Conservation (phyloP, 75 land plant species). For the Pseudotsuga menziesii region DNA sequence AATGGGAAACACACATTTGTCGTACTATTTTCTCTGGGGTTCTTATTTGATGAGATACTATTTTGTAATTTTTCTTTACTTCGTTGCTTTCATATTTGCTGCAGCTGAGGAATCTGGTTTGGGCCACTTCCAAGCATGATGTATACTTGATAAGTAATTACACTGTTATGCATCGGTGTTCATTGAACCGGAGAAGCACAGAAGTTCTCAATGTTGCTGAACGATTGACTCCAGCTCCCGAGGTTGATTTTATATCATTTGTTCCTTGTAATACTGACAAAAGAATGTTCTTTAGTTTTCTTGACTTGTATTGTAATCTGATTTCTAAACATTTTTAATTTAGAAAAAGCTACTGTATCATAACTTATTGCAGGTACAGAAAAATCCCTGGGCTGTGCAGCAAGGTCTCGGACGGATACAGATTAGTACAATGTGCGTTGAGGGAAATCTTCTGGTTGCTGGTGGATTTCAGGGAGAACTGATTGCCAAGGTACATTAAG, state of each 20-base stretch:
- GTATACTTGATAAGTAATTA: conserved; percentile 81
- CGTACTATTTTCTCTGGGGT: too few relatives aligned
- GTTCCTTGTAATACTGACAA: too few relatives aligned
- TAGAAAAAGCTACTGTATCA: neutral
- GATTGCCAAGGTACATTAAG: conserved; percentile 59
- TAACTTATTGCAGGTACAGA: conserved; percentile 13
- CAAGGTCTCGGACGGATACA: conserved; percentile 74
- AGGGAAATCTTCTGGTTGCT: conserved; percentile 75
- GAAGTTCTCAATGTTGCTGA: conserved; percentile 84
- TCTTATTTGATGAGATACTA: too few relatives aligned
- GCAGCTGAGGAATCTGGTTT: conserved; percentile 89
- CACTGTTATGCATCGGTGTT: conserved; percentile 80
- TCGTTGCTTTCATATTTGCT: neutral
- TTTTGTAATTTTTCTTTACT: too few relatives aligned
- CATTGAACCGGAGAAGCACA: conserved; percentile 41
- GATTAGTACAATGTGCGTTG: conserved; percentile 82
- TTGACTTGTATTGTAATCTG: too few relatives aligned
- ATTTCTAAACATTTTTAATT: neutral
- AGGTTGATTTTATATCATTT: too few relatives aligned
- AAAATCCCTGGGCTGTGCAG: conserved; percentile 28
- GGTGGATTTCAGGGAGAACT: conserved; percentile 95
- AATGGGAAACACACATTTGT: too few relatives aligned
- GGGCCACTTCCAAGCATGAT: conserved; percentile 98
- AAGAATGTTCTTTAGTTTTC: too few relatives aligned
- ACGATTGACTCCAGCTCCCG: conserved; percentile 61